phyloP scores from a whole-genome alignment of 768 basidiomycete species.

The Leucocoprinus leucothites region DNA sequence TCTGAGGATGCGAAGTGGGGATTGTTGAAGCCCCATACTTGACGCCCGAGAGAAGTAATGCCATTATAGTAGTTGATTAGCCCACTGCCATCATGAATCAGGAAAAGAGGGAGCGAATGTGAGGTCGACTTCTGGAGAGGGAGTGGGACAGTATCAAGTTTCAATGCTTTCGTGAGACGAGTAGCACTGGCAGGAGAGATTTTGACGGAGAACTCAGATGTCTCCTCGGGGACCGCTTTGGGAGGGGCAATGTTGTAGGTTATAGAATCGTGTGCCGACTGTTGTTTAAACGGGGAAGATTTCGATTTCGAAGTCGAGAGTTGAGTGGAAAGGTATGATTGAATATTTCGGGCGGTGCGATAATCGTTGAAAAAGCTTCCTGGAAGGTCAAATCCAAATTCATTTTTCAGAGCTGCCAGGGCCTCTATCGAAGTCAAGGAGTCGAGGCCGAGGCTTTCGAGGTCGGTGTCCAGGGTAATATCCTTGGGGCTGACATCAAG shows the following conservation, averaged over 20 bases:
- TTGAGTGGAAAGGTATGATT: constrained; percentile 25
- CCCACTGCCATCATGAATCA: constrained; percentile 77
- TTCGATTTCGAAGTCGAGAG: background rate
- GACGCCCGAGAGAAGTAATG: constrained; percentile 42
- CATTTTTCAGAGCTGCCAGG: constrained; percentile 40
- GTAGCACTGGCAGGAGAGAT: background rate
- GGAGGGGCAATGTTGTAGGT: background rate
- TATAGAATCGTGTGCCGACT: background rate
- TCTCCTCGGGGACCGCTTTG: background rate
- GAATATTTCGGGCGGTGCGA: constrained; percentile 37
- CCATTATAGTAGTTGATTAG: constrained; percentile 48
- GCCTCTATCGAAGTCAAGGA: constrained; percentile 63
- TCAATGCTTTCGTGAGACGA: constrained; percentile 16
- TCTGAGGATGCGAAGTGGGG: constrained; percentile 43
- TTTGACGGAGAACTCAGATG: background rate
- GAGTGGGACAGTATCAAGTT: constrained; percentile 27
- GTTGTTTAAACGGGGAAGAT: background rate
- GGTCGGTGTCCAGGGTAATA: constrained; percentile 43
- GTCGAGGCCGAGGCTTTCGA: constrained; percentile 55
- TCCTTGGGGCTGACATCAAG: constrained; percentile 37
- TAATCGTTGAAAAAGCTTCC: constrained; percentile 37
- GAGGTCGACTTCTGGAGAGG: constrained; percentile 33
- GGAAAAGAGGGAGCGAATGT: constrained; percentile 43
- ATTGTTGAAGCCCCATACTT: constrained; percentile 62
- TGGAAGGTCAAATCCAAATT: constrained; percentile 41